Conservation (phyloP, 805 yeast species). For the Hyphopichia homilentoma region DNA sequence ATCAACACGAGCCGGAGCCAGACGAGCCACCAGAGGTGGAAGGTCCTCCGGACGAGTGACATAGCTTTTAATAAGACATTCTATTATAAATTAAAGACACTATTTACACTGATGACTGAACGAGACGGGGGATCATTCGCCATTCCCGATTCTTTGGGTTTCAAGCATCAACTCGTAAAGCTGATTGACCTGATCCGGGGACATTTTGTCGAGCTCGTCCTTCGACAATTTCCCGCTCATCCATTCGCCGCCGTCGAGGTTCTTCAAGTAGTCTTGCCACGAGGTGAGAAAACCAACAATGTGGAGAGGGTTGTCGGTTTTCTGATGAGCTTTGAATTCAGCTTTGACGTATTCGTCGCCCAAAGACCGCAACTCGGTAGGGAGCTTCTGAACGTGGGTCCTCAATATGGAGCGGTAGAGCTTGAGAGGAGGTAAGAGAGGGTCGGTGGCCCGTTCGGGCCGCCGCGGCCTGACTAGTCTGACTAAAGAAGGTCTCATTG, state of each 20-base stretch:
- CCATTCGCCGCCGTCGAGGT: conserved; percentile 48
- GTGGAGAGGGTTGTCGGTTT: conserved; percentile 84
- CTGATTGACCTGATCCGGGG: conserved; percentile 87
- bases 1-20: conserved; percentile 7
- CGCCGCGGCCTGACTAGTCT: conserved; percentile 38
- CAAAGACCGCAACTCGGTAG: conserved; percentile 63
- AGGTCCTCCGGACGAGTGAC: too few relatives aligned
- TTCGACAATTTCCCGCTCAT: conserved; percentile 48
- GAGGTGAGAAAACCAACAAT: conserved; percentile 89
- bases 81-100: too few relatives aligned
- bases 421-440: conserved; percentile 76
- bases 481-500: conserved; percentile 36
- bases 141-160: conserved; percentile 38
- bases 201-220: conserved; percentile 72
- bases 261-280: conserved; percentile 83
- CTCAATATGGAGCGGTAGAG: conserved; percentile 79
- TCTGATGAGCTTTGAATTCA: conserved; percentile 83
- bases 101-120: too few relatives aligned
- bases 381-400: conserved; percentile 66
- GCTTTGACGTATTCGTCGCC: conserved; percentile 89
- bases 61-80: too few relatives aligned
- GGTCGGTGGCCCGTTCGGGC: conserved; percentile 33
- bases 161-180: conserved; percentile 75
- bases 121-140: not conserved
- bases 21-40: conserved; percentile 8